Percentiles rank a stretch among this genome's conserved stretches.
Evolutionary conservation across 495 filamentous ascomycete genomes (phyloP).

Genomic region (Xylaria castorea): DNA sequence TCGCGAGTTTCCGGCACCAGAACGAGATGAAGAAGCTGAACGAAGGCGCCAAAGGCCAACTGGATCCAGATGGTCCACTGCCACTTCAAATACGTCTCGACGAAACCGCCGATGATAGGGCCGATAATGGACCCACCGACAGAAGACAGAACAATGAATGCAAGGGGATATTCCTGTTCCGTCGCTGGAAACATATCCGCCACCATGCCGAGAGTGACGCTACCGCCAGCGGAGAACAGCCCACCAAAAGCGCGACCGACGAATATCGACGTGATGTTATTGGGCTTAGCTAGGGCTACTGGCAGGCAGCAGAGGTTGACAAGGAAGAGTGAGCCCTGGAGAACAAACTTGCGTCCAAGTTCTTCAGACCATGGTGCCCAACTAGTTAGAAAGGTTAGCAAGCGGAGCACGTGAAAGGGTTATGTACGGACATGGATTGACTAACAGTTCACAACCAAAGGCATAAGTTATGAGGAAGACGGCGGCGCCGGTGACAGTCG

Average conservation of each 20-base stretch:
- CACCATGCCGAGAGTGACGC: conserved; percentile 82
- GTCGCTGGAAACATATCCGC: conserved; percentile 78
- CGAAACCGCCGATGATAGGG: conserved; percentile 66
- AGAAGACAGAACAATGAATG: conserved; percentile 67
- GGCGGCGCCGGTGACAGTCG: conserved; percentile 70
- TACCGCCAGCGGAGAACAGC: conserved; percentile 76
- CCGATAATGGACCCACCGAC: conserved; percentile 68
- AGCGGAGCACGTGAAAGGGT: background rate
- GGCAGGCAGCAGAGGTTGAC: conserved; percentile 82
- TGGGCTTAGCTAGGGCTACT: conserved; percentile 65
- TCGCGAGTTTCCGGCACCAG: conserved; percentile 72
- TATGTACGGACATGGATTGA: background rate
- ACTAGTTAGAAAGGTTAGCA: conserved; percentile 30
- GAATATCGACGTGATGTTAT: conserved; percentile 67
- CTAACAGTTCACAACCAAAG: conserved; percentile 75
- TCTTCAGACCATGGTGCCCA: conserved; percentile 88
- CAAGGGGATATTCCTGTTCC: conserved; percentile 72
- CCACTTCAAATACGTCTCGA: conserved; percentile 64
- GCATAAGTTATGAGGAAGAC: conserved; percentile 77
- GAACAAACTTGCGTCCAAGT: conserved; percentile 71
- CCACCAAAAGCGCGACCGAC: conserved; percentile 73
- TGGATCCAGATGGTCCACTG: conserved; percentile 85
- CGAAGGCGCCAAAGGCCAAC: conserved; percentile 71
- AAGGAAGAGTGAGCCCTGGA: conserved; percentile 71
- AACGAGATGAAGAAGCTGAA: conserved; percentile 69